Evolutionary conservation across 768 basidiomycete genomes (phyloP).

Genomic region (Termitomyces sp.): DNA sequence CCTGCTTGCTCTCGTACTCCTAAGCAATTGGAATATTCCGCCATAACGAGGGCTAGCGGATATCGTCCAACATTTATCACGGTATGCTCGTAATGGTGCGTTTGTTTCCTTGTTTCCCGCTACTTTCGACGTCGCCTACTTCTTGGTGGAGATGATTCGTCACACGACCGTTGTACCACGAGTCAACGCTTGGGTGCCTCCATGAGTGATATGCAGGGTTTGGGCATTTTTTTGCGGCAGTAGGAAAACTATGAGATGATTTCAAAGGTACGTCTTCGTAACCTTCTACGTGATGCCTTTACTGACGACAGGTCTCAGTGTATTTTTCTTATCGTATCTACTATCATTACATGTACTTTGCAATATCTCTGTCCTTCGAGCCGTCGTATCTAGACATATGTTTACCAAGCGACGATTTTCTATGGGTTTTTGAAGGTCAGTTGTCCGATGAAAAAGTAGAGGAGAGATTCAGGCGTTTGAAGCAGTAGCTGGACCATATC

Average conservation of each 20-base stretch:
- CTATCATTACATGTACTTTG: constrained; percentile 50
- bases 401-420: constrained; percentile 53
- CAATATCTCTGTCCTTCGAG: constrained; percentile 40
- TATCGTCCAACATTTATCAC: constrained; percentile 48
- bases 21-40: constrained; percentile 56
- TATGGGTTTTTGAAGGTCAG: constrained; percentile 33
- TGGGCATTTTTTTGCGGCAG: constrained; percentile 45
- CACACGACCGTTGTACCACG: constrained; percentile 39
- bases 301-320: constrained; percentile 21
- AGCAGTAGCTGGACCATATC: constrained; percentile 47
- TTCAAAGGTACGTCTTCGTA: constrained; percentile 37
- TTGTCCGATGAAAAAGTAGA: neutral
- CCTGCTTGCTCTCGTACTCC: constrained; percentile 27
- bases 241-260: constrained; percentile 55
- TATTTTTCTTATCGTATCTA: constrained; percentile 46
- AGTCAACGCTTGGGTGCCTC: constrained; percentile 38
- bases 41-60: constrained; percentile 42
- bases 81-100: constrained; percentile 56
- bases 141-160: constrained; percentile 37
- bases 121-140: neutral
- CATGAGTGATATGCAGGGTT: constrained; percentile 26
- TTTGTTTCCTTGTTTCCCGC: neutral
- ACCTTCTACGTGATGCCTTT: constrained; percentile 4
- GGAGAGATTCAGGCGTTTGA: constrained; percentile 41
- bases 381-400: constrained; percentile 43